These are phyloP conservation scores for Coccomyxa sp. DNA, from an alignment of 139 green algal species.

Conservation along the genomic window DNA sequence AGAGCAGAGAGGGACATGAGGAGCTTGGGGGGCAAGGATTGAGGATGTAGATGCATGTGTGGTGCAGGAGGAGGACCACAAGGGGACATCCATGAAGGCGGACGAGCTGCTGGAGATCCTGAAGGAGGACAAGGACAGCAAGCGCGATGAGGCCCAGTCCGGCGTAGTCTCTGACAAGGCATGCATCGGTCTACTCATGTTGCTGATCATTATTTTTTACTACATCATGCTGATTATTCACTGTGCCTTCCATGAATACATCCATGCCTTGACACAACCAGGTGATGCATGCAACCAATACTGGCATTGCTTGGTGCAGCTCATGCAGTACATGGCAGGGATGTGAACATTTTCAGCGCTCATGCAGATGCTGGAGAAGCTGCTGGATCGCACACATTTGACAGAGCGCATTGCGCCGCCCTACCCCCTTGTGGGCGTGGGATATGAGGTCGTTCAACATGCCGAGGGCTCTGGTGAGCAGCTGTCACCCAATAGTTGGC, in stretches of 20 bases:
- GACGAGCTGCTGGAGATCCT: slow-evolving; percentile 81
- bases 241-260: neutral
- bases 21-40: neutral
- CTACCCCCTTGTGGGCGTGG: slow-evolving; percentile 48
- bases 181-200: neutral
- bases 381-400: slow-evolving; percentile 72
- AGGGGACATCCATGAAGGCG: slow-evolving; percentile 36
- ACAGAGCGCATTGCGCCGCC: slow-evolving; percentile 29
- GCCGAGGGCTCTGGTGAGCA: slow-evolving; percentile 27
- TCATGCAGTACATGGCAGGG: too few relatives aligned
- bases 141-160: slow-evolving; percentile 61
- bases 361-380: slow-evolving; percentile 47
- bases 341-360: neutral
- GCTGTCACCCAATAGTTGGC: too few relatives aligned
- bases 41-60: neutral
- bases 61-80: slow-evolving; percentile 17
- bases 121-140: slow-evolving; percentile 36
- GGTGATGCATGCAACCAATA: too few relatives aligned
- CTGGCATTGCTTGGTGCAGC: too few relatives aligned
- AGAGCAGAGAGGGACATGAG: too few relatives aligned
- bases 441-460: slow-evolving; percentile 58
- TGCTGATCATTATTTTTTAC: neutral
- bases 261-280: neutral
- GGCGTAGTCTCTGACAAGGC: slow-evolving; percentile 59
- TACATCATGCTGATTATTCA: neutral